These are phyloP conservation scores for Arctium minus DNA, from an alignment of 129 eudicot genomes.

Conservation along the genomic window DNA sequence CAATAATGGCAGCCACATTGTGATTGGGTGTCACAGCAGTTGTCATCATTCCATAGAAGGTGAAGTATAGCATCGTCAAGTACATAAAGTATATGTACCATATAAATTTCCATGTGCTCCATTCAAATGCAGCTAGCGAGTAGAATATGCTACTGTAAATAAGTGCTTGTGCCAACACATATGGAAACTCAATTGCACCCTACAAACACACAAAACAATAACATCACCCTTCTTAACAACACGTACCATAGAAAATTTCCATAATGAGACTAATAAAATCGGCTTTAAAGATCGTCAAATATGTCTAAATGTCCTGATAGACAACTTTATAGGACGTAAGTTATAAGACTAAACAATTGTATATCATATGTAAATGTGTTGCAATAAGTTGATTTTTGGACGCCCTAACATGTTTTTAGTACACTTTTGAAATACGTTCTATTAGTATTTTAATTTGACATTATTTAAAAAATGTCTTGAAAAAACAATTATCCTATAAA, in stretches of 20 bases:
- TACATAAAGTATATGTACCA: slow-evolving; percentile 82
- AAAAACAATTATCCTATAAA: not conserved
- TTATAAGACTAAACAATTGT: too few relatives aligned
- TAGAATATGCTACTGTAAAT: slow-evolving; percentile 81
- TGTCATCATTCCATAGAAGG: slow-evolving; percentile 98
- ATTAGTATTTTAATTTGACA: not conserved
- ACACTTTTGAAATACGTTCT: not conserved
- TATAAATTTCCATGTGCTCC: slow-evolving; percentile 61
- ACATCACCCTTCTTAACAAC: too few relatives aligned
- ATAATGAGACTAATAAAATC: not conserved
- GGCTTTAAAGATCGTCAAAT: too few relatives aligned
- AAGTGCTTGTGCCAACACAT: slow-evolving; percentile 75
- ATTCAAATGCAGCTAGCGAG: slow-evolving; percentile 82
- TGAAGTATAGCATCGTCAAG: slow-evolving; percentile 84
- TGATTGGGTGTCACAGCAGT: slow-evolving; percentile 97
- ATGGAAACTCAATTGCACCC: slow-evolving; percentile 98
- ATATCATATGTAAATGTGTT: not conserved
- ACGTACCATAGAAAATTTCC: too few relatives aligned
- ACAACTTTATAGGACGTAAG: not conserved
- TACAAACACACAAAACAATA: slow-evolving; percentile 19
- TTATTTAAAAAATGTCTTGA: not conserved
- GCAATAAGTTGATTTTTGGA: not conserved
- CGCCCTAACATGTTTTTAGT: not conserved
- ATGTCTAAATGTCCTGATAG: too few relatives aligned
- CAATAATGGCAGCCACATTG: slow-evolving; percentile 89